Percentiles rank a stretch among this genome's conserved stretches.
phyloP scores from a whole-genome alignment of 441 rosid species.

The Brassica balearica region DNA sequence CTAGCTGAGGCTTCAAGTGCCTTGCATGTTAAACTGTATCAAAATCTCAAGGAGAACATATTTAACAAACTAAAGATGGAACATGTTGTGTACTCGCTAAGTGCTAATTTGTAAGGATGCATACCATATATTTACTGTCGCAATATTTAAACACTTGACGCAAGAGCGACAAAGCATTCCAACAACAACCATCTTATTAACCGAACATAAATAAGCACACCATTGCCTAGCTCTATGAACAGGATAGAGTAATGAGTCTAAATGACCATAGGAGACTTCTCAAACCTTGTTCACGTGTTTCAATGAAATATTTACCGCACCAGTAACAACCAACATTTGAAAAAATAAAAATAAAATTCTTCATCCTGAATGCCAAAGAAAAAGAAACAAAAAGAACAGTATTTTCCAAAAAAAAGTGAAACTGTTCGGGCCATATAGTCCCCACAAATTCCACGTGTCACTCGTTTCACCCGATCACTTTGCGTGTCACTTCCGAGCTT shows the following conservation, averaged over 20 bases:
- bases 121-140: no score
- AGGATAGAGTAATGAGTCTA: not conserved
- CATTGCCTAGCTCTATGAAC: not conserved
- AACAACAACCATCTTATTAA: not conserved
- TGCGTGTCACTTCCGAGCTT: constrained; percentile 27
- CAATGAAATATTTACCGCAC: not conserved
- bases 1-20: no score
- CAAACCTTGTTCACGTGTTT: not conserved
- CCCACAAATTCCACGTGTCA: constrained; percentile 33
- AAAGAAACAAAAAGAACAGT: not conserved
- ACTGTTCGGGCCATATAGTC: not conserved
- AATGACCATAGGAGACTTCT: not conserved
- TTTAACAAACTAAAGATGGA: no score
- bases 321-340: not conserved
- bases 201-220: not conserved
- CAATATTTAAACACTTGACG: no score
- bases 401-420: not conserved
- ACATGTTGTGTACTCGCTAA: no score
- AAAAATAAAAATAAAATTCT: not conserved
- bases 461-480: constrained; percentile 28
- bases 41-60: no score
- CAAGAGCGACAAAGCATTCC: not conserved
- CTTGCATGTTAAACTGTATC: no score
- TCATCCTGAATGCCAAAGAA: not conserved
- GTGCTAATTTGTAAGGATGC: no score